Percentiles rank a stretch among this genome's conserved stretches.
Evolutionary conservation across 768 basidiomycete genomes (phyloP).

Genomic region (Stropharia rugosoannulata): DNA sequence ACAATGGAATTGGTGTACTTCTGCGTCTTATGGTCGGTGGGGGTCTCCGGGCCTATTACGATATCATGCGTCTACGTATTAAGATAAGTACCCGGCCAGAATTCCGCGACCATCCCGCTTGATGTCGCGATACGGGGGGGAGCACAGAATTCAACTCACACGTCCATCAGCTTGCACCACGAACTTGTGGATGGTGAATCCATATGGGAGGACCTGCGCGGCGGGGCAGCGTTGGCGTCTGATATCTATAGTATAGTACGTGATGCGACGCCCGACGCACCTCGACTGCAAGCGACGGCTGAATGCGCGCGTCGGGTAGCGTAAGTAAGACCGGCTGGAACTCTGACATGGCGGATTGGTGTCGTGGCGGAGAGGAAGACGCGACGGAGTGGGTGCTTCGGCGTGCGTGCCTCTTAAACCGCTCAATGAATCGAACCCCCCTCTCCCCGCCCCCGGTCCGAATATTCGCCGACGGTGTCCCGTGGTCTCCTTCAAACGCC

Average conservation of each 20-base stretch:
- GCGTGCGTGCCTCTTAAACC: neutral
- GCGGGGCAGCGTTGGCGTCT: constrained; percentile 8
- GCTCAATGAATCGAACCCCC: neutral
- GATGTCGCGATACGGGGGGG: constrained; percentile 1
- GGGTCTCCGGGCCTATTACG: constrained; percentile 69
- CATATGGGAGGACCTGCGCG: constrained; percentile 59
- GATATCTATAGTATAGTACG: neutral
- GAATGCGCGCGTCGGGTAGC: constrained; percentile 43
- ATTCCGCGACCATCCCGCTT: neutral
- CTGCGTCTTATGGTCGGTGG: constrained; percentile 53
- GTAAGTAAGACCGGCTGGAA: constrained; percentile 54
- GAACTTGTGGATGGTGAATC: constrained; percentile 68
- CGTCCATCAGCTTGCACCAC: constrained; percentile 65
- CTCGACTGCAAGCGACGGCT: constrained; percentile 64
- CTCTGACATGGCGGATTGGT: constrained; percentile 34
- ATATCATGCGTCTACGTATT: constrained; percentile 66
- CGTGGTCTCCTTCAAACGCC: neutral
- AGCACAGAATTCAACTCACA: constrained; percentile 30
- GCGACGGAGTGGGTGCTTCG: constrained; percentile 1
- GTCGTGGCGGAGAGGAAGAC: constrained; percentile 7
- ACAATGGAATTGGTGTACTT: constrained; percentile 75
- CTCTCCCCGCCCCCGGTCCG: constrained; percentile 8
- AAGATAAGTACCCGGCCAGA: neutral
- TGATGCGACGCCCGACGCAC: constrained; percentile 27
- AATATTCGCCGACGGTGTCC: constrained; percentile 16